Percentiles rank a stretch among this genome's conserved stretches.
Conservation (phyloP, 345 rosid species). For the Abelmoschus esculentus region DNA sequence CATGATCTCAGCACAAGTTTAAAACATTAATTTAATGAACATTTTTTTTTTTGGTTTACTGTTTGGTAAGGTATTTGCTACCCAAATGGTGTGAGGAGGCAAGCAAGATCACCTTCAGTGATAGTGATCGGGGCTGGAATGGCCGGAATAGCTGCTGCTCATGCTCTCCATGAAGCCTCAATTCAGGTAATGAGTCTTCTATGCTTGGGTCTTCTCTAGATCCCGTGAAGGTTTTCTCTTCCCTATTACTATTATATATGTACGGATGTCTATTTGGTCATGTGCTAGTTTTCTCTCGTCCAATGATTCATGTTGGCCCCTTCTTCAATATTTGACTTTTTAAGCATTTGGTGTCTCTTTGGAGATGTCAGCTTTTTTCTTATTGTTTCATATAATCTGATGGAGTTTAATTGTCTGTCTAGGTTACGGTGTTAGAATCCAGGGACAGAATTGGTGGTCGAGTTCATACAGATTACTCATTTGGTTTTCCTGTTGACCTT, state of each 20-base stretch:
- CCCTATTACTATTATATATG: neutral
- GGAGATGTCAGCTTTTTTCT: neutral
- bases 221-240: neutral
- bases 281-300: neutral
- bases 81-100: slow-evolving; percentile 42
- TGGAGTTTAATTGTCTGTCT: neutral
- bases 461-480: slow-evolving; percentile 70
- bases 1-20: neutral
- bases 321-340: neutral
- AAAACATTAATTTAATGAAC: neutral
- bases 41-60: neutral
- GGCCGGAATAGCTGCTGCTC: slow-evolving; percentile 89
- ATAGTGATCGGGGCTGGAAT: slow-evolving; percentile 88
- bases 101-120: slow-evolving; percentile 69
- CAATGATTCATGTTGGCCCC: neutral
- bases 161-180: slow-evolving; percentile 81
- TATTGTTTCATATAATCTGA: slow-evolving; percentile 4
- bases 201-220: neutral
- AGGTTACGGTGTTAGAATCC: slow-evolving; percentile 83
- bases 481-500: slow-evolving; percentile 90
- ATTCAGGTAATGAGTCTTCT: slow-evolving; percentile 43
- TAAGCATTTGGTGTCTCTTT: neutral
- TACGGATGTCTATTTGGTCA: neutral
- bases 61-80: slow-evolving; percentile 39
- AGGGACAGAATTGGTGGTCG: slow-evolving; percentile 85